phyloP scores from a whole-genome alignment of 495 filamentous ascomycete genomes.

The Trichodelitschia bisporula region DNA sequence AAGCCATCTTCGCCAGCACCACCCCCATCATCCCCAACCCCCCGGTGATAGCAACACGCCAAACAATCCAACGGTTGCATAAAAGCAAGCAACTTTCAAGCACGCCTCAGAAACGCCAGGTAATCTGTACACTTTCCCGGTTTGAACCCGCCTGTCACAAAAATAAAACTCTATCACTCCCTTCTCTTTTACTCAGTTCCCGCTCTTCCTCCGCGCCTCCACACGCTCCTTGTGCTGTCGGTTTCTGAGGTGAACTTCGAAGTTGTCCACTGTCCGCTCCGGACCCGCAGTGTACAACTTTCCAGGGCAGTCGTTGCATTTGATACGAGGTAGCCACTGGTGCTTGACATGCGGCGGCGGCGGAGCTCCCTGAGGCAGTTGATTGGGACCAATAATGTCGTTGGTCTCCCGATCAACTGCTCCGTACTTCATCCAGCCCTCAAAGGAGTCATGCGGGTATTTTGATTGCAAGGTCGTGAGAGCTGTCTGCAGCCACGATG shows the following conservation, averaged over 20 bases:
- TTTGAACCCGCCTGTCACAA: too few species aligned
- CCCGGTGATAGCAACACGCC: too few species aligned
- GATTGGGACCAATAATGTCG: slow-evolving; percentile 21
- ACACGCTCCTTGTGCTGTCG: slow-evolving; percentile 52
- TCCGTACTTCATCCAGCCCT: slow-evolving; percentile 67
- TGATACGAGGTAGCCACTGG: slow-evolving; percentile 61
- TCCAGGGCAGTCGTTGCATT: slow-evolving; percentile 75
- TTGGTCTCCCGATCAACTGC: slow-evolving; percentile 44
- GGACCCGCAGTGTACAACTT: slow-evolving; percentile 83
- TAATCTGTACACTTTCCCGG: too few species aligned
- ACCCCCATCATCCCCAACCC: too few species aligned
- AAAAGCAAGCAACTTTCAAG: too few species aligned
- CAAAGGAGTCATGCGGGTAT: slow-evolving; percentile 59
- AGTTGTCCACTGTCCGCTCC: slow-evolving; percentile 61
- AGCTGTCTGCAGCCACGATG: slow-evolving; percentile 49
- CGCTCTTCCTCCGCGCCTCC: slow-evolving; percentile 22
- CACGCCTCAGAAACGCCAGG: too few species aligned
- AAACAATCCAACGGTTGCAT: too few species aligned
- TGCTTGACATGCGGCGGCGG: slow-evolving; percentile 33
- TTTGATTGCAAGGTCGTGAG: slow-evolving; percentile 33
- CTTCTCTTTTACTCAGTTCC: slow-evolving; percentile 1
- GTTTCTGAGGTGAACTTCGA: slow-evolving; percentile 75
- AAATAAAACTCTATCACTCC: slow-evolving; percentile 1
- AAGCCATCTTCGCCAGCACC: too few species aligned
- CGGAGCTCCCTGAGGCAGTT: slow-evolving; percentile 22